phyloP scores from a whole-genome alignment of 2,329 filamentous ascomycete species.

The Fusarium odoratissimum region DNA sequence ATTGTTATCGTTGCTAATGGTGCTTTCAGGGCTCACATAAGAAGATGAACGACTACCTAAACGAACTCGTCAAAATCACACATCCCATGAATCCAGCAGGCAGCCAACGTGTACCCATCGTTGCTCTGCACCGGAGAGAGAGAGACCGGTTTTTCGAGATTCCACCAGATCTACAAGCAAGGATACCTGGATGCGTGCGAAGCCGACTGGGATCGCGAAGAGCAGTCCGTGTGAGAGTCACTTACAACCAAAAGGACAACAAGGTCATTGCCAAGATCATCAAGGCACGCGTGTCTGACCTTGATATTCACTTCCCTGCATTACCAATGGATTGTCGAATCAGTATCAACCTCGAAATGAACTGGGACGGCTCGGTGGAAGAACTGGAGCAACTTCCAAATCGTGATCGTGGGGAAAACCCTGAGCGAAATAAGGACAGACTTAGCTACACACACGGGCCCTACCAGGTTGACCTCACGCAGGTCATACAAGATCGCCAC shows the following conservation, averaged over 20 bases:
- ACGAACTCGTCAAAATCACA: slow-evolving; percentile 71
- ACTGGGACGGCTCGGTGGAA: slow-evolving; percentile 76
- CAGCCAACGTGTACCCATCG: slow-evolving; percentile 69
- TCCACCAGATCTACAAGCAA: slow-evolving; percentile 66
- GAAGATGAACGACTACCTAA: slow-evolving; percentile 85
- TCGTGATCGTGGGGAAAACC: slow-evolving; percentile 51
- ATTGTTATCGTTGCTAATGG: slow-evolving; percentile 25
- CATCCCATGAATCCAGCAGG: slow-evolving; percentile 63
- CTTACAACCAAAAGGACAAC: slow-evolving; percentile 77
- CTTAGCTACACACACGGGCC: slow-evolving; percentile 89
- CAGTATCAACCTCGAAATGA: slow-evolving; percentile 94
- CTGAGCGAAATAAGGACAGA: slow-evolving; percentile 86
- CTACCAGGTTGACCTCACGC: slow-evolving; percentile 93
- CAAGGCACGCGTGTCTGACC: slow-evolving; percentile 87
- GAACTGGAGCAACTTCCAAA: slow-evolving; percentile 60
- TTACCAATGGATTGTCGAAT: slow-evolving; percentile 89
- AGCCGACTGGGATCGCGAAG: slow-evolving; percentile 66
- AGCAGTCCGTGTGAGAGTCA: slow-evolving; percentile 68
- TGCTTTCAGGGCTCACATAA: slow-evolving; percentile 77
- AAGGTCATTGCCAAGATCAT: slow-evolving; percentile 84
- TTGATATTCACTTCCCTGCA: slow-evolving; percentile 86
- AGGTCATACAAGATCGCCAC: slow-evolving; percentile 72
- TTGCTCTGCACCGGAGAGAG: slow-evolving; percentile 86
- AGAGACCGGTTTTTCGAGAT: slow-evolving; percentile 87
- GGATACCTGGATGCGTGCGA: slow-evolving; percentile 73